A percentile compares a stretch with the other conserved stretches of the same genome.
Evolutionary conservation across 2,329 filamentous ascomycete species (phyloP).

Genomic region (Leptographium procerum): DNA sequence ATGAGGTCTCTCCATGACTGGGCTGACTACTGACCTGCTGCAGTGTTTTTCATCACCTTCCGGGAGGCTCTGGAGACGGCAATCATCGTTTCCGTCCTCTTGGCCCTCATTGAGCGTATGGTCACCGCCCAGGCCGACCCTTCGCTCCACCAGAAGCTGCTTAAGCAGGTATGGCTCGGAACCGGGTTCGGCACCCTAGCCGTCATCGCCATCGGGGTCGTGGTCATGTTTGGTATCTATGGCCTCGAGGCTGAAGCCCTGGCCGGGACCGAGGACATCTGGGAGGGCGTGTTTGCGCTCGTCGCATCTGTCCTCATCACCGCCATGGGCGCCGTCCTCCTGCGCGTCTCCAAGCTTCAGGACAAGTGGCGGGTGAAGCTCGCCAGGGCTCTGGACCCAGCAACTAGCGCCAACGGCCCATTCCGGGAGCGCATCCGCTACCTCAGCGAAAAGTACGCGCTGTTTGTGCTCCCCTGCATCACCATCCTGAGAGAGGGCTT

Average conservation of each 20-base stretch:
- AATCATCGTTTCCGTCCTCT: slow-evolving; percentile 74
- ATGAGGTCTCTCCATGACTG: neutral
- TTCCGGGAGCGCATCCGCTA: slow-evolving; percentile 31
- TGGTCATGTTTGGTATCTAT: slow-evolving; percentile 65
- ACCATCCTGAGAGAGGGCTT: slow-evolving; percentile 68
- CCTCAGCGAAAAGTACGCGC: slow-evolving; percentile 60
- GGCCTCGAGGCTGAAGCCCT: slow-evolving; percentile 52
- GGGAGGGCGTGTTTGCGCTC: slow-evolving; percentile 61
- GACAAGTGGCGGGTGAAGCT: slow-evolving; percentile 71
- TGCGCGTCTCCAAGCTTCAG: slow-evolving; percentile 63
- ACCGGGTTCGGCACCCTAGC: slow-evolving; percentile 50
- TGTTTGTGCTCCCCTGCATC: slow-evolving; percentile 69
- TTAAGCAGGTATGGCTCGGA: slow-evolving; percentile 51
- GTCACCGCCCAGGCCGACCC: slow-evolving; percentile 49
- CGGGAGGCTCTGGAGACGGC: slow-evolving; percentile 73
- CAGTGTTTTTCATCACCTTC: slow-evolving; percentile 83
- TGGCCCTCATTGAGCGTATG: slow-evolving; percentile 80
- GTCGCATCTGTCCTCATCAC: slow-evolving; percentile 61
- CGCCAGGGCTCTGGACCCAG: slow-evolving; percentile 45
- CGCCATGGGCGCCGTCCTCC: slow-evolving; percentile 59
- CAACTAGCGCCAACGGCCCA: slow-evolving; percentile 24
- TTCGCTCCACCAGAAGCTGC: slow-evolving; percentile 53
- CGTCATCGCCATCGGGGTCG: slow-evolving; percentile 53
- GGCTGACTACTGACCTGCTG: slow-evolving; percentile 16
- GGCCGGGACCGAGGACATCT: slow-evolving; percentile 53